Evolutionary conservation across 805 yeast species (phyloP).

Genomic region (Yamadazyma olivae): DNA sequence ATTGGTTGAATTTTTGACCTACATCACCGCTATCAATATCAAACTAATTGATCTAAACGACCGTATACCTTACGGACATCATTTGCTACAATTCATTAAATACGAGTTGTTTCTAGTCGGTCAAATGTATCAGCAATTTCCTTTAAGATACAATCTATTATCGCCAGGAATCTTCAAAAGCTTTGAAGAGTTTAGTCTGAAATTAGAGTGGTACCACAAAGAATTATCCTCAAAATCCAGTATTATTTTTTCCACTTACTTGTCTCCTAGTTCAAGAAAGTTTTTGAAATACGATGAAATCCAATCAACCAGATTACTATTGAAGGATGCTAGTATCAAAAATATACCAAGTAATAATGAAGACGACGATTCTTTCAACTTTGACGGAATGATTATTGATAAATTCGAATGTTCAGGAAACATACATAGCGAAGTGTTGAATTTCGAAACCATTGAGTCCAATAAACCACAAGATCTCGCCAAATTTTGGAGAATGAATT

Average conservation of each 20-base stretch:
- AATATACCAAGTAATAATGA: neutral
- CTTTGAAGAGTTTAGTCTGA: conserved; percentile 8
- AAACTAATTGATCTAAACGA: conserved; percentile 6
- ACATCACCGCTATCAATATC: conserved; percentile 6
- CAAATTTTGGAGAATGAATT: conserved; percentile 19
- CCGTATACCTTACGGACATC: conserved; percentile 5
- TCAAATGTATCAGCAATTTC: conserved; percentile 10
- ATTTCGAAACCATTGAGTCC: conserved; percentile 21
- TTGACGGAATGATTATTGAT: conserved; percentile 18
- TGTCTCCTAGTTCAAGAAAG: conserved; percentile 11
- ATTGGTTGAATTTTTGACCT: conserved; percentile 9
- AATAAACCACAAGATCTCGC: conserved; percentile 8
- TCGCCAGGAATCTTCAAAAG: conserved; percentile 6
- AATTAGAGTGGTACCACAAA: conserved; percentile 8
- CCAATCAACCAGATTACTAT: conserved; percentile 5
- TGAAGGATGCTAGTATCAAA: conserved; percentile 2
- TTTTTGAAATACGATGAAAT: conserved; percentile 9
- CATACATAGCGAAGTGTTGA: conserved; percentile 21
- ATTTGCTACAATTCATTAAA: conserved; percentile 8
- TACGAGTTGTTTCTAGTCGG: conserved; percentile 10
- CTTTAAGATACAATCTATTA: conserved; percentile 8
- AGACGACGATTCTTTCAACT: conserved; percentile 10
- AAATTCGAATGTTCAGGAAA: conserved; percentile 26
- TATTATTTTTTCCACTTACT: conserved; percentile 8
- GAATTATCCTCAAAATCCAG: conserved; percentile 6